Evolutionary conservation across 2,329 filamentous ascomycete genomes (phyloP).

Genomic region (Microsporum audouinii): DNA sequence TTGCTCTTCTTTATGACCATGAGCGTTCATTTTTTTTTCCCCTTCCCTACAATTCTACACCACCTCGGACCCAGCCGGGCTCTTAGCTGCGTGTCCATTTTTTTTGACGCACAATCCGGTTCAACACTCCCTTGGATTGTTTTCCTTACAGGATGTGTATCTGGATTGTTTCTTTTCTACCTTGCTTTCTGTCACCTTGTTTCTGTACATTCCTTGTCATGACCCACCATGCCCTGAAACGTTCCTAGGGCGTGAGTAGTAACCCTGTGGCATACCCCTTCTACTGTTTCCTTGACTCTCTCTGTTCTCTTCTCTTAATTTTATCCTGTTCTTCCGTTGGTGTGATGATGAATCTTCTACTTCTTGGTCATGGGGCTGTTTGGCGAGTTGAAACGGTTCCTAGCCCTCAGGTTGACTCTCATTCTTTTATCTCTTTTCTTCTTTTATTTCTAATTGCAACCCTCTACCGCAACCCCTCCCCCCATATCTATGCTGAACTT

Average conservation of each 20-base stretch:
- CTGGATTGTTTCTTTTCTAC: background rate
- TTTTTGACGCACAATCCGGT: slow-evolving; percentile 18
- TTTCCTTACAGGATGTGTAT: background rate
- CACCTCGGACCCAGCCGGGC: background rate
- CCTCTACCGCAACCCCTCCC: background rate
- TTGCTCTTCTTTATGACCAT: slow-evolving; percentile 1
- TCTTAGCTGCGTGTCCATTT: background rate
- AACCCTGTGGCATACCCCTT: slow-evolving; percentile 2
- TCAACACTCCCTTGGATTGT: slow-evolving; percentile 13
- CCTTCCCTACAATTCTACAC: background rate
- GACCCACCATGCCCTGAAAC: slow-evolving; percentile 24
- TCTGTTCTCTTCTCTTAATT: slow-evolving; percentile 15
- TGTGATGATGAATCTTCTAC: slow-evolving; percentile 11
- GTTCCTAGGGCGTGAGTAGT: slow-evolving; percentile 29
- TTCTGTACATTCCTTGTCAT: slow-evolving; percentile 5
- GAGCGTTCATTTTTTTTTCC: slow-evolving; percentile 11
- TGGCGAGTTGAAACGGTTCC: background rate
- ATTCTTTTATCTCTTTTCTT: background rate
- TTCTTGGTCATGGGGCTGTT: background rate
- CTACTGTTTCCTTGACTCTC: slow-evolving; percentile 10
- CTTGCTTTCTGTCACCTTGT: background rate
- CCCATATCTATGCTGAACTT: background rate
- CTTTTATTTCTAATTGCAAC: background rate
- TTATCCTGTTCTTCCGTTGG: background rate
- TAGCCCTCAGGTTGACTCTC: background rate